phyloP scores from a whole-genome alignment of 805 yeast genomes.

The Lachancea meyersii region DNA sequence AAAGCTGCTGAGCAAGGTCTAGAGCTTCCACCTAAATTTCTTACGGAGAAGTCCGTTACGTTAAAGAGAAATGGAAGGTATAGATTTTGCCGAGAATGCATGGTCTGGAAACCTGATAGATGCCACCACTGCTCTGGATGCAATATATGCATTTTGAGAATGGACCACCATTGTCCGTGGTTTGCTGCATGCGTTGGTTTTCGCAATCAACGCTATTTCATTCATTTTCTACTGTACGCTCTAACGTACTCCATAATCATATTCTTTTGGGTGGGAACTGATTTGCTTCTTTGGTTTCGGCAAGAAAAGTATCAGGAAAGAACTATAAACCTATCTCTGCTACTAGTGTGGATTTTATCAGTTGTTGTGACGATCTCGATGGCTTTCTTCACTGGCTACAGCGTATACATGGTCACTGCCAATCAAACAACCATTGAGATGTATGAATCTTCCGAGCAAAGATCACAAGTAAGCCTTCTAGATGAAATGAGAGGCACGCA shows the following conservation, averaged over 20 bases:
- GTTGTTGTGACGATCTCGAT: conserved; percentile 52
- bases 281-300: conserved; percentile 45
- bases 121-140: conserved; percentile 81
- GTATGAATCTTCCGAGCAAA: conserved; percentile 47
- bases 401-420: conserved; percentile 49
- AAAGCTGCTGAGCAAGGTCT: conserved; percentile 23
- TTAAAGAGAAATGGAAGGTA: conserved; percentile 55
- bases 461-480: conserved; percentile 35
- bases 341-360: conserved; percentile 53
- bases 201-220: conserved; percentile 69
- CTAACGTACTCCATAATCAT: conserved; percentile 43
- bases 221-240: conserved; percentile 61
- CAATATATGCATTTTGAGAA: conserved; percentile 60
- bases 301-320: conserved; percentile 36
- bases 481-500: conserved; percentile 39
- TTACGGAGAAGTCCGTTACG: conserved; percentile 38
- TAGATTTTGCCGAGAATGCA: conserved; percentile 65
- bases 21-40: conserved; percentile 40
- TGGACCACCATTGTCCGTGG: conserved; percentile 98
- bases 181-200: conserved; percentile 83
- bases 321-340: conserved; percentile 49
- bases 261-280: conserved; percentile 35
- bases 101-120: conserved; percentile 76
- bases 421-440: conserved; percentile 82
- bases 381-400: conserved; percentile 49